Base-by-base conservation (phyloP, 2,329 filamentous ascomycete species). In the Fusarium sarcochroum region DNA sequence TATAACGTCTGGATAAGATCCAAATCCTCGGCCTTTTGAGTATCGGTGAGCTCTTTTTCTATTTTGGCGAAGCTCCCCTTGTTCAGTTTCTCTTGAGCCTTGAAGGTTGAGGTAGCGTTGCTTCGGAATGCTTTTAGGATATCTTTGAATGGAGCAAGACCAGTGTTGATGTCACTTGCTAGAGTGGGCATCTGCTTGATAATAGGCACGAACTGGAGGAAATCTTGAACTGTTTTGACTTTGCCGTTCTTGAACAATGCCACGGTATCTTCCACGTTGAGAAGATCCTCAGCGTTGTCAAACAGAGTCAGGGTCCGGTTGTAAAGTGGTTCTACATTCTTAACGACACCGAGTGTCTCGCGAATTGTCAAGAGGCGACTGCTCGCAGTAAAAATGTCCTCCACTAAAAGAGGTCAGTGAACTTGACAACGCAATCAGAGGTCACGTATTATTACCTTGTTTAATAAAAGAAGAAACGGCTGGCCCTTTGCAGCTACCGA, bases 161-260 rank as follows among this genome's bases (percentile, higher is more conserved):
- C 23, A 1, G 41, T 30, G 5, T 47, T 25, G 10, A 48, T 55
- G 13, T 59, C 25, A 5, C 18, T 30, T 18, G 38, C 52, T 0
- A 60, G 51, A 0, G 8, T 11, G 4, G 38, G 52, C 0, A 44
- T 5, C 2, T 23, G 30, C 6, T 25, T 47, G 18, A 34, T 15
- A 9, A 55, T 34, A 10, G 57, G 57, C 2, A 56, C 20, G 14
- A 60, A 20, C 6, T 34, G 7, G 9, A 60, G 56, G 5, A 56
- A 21, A 25, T 56, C 51, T 25, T 25, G 42, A 3, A 56, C 17
- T 11, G 25, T 50, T 20, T 27, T 44, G 18, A 60, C 23, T 17
- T 45, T 42, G 25, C 51, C 37, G 6, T 40, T 37, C 15, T 49
- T 40, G 32, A 60, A 38, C 7, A 32, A 13, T 6, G 30, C 15